Conservation (phyloP, 345 rosid species). For the Eucalyptus polyanthemos region DNA sequence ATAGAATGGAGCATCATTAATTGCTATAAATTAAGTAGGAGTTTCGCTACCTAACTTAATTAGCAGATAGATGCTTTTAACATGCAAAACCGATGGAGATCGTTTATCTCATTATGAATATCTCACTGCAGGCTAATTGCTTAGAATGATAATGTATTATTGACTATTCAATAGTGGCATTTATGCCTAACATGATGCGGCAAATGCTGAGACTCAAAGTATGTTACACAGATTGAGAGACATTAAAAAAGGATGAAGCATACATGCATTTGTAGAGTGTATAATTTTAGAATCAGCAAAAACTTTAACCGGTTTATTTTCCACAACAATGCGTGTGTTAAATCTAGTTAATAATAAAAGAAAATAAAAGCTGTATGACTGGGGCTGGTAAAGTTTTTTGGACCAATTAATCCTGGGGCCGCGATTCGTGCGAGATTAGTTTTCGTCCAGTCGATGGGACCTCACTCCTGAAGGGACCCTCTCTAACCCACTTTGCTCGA, state of each 20-base stretch:
- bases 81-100: neutral
- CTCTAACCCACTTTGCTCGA: neutral
- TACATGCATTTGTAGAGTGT: neutral
- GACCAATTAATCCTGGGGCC: neutral
- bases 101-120: neutral
- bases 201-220: neutral
- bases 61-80: neutral
- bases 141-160: neutral
- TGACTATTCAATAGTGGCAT: neutral
- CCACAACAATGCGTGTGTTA: neutral
- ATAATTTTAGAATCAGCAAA: neutral
- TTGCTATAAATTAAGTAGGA: neutral
- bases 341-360: neutral
- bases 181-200: neutral
- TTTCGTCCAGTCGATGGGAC: neutral
- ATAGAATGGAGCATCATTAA: neutral
- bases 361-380: neutral
- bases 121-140: neutral
- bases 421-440: neutral
- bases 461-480: neutral
- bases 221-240: neutral
- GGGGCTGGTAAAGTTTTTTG: neutral
- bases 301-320: neutral
- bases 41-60: neutral
- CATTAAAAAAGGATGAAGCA: neutral